Evolutionary conservation across 768 basidiomycete genomes (phyloP).

Genomic region (Tulasnella sp.): DNA sequence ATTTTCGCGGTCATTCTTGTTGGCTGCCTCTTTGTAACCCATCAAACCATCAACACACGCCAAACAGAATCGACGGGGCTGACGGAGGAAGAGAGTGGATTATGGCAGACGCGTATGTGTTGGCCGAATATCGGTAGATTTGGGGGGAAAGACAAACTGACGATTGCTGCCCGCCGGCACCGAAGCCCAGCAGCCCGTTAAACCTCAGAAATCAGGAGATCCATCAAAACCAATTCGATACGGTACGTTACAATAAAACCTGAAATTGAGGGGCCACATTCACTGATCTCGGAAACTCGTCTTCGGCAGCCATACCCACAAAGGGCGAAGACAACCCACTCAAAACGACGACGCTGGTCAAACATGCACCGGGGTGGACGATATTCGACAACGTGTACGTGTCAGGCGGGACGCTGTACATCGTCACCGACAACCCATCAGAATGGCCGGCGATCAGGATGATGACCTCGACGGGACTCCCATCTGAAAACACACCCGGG

Average conservation of each 20-base stretch:
- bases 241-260: background rate
- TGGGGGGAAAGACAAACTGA: background rate
- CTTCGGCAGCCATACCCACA: background rate
- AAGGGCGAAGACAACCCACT: constrained; percentile 32
- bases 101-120: background rate
- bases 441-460: constrained; percentile 44
- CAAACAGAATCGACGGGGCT: background rate
- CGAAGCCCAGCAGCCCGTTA: background rate
- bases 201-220: background rate
- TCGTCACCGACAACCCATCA: constrained; percentile 50
- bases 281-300: background rate
- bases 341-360: constrained; percentile 53
- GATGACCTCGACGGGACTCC: constrained; percentile 34
- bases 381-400: constrained; percentile 78
- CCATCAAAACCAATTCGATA: background rate
- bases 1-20: background rate
- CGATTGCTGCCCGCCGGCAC: background rate
- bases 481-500: constrained; percentile 56
- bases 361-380: constrained; percentile 81
- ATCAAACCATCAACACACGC: background rate
- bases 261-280: background rate
- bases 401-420: constrained; percentile 73
- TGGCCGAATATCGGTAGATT: background rate
- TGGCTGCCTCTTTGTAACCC: background rate
- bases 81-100: background rate